Evolutionary conservation across 116 monocot genomes (phyloP).

Genomic region (Dioscorea cayenensis): DNA sequence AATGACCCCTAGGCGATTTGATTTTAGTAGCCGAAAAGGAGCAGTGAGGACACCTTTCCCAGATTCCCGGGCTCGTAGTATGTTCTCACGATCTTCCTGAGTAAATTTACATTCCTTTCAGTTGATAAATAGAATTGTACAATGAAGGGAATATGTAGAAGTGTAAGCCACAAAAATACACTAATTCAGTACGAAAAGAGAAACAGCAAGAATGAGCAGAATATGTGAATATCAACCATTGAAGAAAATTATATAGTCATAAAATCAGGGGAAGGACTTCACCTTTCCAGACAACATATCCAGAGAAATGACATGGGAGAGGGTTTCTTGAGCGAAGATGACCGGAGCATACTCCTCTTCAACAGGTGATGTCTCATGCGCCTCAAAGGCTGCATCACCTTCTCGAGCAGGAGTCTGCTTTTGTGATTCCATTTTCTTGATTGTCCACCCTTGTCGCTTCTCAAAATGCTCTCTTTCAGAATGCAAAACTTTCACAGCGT

Average conservation of each 20-base stretch:
- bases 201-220: no score
- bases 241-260: no score
- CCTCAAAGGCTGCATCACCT: slow-evolving; percentile 28
- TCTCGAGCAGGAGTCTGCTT: slow-evolving; percentile 47
- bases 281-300: slow-evolving; percentile 97
- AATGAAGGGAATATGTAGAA: no score
- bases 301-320: slow-evolving; percentile 76
- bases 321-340: slow-evolving; percentile 90
- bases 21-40: slow-evolving; percentile 73
- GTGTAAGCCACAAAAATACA: no score
- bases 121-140: not conserved
- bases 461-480: slow-evolving; percentile 87
- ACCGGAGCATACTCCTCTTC: slow-evolving; percentile 94
- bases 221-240: no score
- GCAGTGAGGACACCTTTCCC: slow-evolving; percentile 92
- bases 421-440: slow-evolving; percentile 72
- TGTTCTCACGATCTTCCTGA: slow-evolving; percentile 93
- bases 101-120: slow-evolving; percentile 4
- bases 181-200: no score
- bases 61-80: slow-evolving; percentile 77
- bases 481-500: slow-evolving; percentile 83
- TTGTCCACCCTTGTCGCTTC: slow-evolving; percentile 84
- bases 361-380: slow-evolving; percentile 47
- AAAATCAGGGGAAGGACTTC: not conserved
- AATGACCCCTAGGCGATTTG: slow-evolving; percentile 92